These are phyloP conservation scores for Kazachstania bromeliacearum DNA, from an alignment of 805 yeast genomes.

Conservation along the genomic window DNA sequence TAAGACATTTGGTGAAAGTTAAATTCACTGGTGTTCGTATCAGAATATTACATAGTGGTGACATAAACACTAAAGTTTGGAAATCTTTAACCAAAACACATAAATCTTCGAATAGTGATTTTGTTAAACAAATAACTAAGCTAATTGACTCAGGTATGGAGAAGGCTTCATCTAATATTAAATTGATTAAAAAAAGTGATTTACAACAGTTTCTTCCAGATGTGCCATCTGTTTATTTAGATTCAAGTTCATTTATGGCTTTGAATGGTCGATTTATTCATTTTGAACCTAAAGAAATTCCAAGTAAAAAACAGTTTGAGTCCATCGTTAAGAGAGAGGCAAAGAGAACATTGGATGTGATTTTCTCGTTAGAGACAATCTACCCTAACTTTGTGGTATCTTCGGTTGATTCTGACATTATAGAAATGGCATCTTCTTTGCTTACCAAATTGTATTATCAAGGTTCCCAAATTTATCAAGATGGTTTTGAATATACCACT, in stretches of 20 bases:
- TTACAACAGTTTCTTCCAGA: conserved; percentile 23
- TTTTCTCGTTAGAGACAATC: conserved; percentile 19
- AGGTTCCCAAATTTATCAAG: conserved; percentile 14
- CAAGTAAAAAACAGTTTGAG: conserved; percentile 26
- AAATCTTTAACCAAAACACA: conserved; percentile 5
- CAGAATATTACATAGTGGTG: conserved; percentile 30
- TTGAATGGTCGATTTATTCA: conserved; percentile 47
- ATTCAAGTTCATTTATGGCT: conserved; percentile 34
- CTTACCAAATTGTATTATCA: conserved; percentile 38
- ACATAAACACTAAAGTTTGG: conserved; percentile 16
- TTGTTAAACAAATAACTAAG: not conserved
- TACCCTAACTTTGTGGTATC: conserved; percentile 12
- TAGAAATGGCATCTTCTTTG: conserved; percentile 37
- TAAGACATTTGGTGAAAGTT: conserved; percentile 27
- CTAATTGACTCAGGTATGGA: not conserved
- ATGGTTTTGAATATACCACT: conserved; percentile 34
- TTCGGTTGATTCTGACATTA: conserved; percentile 33
- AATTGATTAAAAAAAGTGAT: conserved; percentile 1
- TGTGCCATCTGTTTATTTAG: conserved; percentile 12
- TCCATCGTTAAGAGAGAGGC: conserved; percentile 40
- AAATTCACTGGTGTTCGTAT: conserved; percentile 32
- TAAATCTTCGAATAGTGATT: conserved; percentile 5
- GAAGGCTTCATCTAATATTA: not conserved
- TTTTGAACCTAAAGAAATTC: conserved; percentile 23
- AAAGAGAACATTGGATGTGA: conserved; percentile 34